Evolutionary conservation across 352 stramenopile species (phyloP).

Genomic region (Phytopythium cucurbitacearum): DNA sequence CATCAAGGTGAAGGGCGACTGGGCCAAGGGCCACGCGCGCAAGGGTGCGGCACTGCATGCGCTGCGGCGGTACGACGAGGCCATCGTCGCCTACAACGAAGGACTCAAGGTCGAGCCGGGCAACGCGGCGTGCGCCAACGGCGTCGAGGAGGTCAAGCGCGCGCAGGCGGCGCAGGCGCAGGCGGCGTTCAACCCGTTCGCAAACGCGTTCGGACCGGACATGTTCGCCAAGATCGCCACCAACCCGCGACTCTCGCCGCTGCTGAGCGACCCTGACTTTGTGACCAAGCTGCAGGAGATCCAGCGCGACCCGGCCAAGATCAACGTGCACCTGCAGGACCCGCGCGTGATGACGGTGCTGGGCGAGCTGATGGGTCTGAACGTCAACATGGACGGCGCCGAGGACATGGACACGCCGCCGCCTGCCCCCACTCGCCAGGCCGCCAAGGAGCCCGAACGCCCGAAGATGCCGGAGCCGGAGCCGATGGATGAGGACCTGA

Average conservation of each 20-base stretch:
- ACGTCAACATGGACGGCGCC: constrained; percentile 55
- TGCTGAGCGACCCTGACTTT: constrained; percentile 93
- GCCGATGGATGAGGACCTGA: constrained; percentile 84
- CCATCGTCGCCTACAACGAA: constrained; percentile 77
- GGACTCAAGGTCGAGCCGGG: constrained; percentile 89
- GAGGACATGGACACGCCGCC: constrained; percentile 58
- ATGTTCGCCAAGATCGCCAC: constrained; percentile 93
- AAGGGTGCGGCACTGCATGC: constrained; percentile 97
- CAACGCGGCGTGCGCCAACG: constrained; percentile 91
- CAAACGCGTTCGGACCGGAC: constrained; percentile 92
- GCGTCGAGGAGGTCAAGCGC: constrained; percentile 92
- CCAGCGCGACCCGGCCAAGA: constrained; percentile 69
- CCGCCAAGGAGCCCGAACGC: constrained; percentile 24
- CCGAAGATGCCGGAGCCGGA: constrained; percentile 38
- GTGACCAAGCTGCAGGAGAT: constrained; percentile 70
- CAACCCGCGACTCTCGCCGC: constrained; percentile 82
- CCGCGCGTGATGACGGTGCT: constrained; percentile 85
- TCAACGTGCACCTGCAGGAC: constrained; percentile 79
- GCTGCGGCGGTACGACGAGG: constrained; percentile 86
- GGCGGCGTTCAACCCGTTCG: constrained; percentile 82
- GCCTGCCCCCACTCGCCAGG: constrained; percentile 15
- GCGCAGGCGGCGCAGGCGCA: constrained; percentile 68
- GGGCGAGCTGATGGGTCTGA: constrained; percentile 80
- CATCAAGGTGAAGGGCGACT: constrained; percentile 93
- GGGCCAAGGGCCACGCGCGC: constrained; percentile 97